Base-by-base conservation (phyloP, 495 filamentous ascomycete genomes). In the Aspergillus saccharolyticus region DNA sequence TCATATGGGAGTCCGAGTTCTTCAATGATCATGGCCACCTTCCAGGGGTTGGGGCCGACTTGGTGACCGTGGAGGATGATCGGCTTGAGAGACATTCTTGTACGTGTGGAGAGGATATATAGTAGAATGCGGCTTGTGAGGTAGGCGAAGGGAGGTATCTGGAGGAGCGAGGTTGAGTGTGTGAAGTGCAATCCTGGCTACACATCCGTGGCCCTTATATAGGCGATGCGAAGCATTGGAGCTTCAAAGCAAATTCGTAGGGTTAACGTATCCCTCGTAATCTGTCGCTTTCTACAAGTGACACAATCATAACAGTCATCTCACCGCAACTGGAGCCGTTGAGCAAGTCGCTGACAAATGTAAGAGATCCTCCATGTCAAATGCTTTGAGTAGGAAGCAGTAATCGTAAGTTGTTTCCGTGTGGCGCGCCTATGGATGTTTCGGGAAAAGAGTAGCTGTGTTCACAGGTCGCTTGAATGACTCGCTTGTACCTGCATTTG, bases 1-100 rank as follows among this genome's bases (percentile, higher is more conserved):
- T 78, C 72, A 66, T 84, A 83, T 4, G 82, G 78, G 10, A 91
- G 56, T 6, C 62, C 62, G 43, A 93, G 85, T 61, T 88, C 85
- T 42, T 83, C 69, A 44, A 89, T 74, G 61, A 89, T 48, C 39
- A 85, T 81, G 59, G 72, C 70, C 15, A 89, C 81, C 65, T 90
- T 91, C 74, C 76, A 81, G 16, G 85, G 81, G 63, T 88, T 87
- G 55, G 85, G 83, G 20, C 80, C 81, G 30, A 16, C 16, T 9
- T 55, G 55, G 46, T 73, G 69, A 46, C 62, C 72, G 54, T 79
- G 79, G 47, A 80, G 60, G 33, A 57, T 68, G 56, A 81, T 72
- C 1, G 78, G 70, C 55, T 80, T 73, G 63, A 72, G 69, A 57
- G 73, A 72, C 75, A 77, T 77, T 17, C n/a, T 24, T 6, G 15